Base-by-base conservation (phyloP, 2,329 filamentous ascomycete genomes). In the Huntiella moniliformis region DNA sequence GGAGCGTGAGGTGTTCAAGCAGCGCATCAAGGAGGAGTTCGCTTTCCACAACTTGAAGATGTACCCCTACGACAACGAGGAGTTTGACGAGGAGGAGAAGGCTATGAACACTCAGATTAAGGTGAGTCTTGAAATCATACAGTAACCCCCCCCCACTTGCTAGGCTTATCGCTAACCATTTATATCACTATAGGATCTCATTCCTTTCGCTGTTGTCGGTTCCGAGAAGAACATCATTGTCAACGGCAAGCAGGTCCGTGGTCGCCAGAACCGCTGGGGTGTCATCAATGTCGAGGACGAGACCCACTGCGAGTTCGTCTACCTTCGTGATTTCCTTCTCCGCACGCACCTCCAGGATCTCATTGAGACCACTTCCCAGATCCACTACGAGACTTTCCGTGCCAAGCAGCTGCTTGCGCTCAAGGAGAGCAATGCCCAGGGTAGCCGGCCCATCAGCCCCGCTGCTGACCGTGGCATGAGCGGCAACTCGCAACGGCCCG, bases 331-430 rank as follows among this genome's bases (percentile, higher is more conserved):
- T 73, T 98, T 98, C 77, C 77, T 98, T 53, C 93, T 92, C 57
- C 85, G 91, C 61, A 96, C 91, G 53, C 91, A 98, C 65, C 77
- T 98, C 48, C 91, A 98, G 72, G 91, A 98, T 60, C 77, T 98
- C 55, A 95, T 98, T 64, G 91, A 98, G 70, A 98, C 91, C 31
- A 98, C 91, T 41, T 95, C 87, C 56, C 91, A 98, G 71, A 98
- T 95, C 66, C 91, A 98, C 74, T 98, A 98, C 73, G 91, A 98
- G 73, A 93, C 86, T 50, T 98, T 98, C 87, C 87, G 91, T 66
- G 87, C 91, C 58, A 98, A 98, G 79, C 91, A 98, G 67, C 72
- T 98, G 58, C 70, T 98, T 60, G 91, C 91, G 49, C 74, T 98
- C 62, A 98, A 96, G 77, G 91, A 98, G 72, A 94, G 82, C 73